Conservation (phyloP, 192 early-diverging fungal species). For the Entophlyctis luteolus region DNA sequence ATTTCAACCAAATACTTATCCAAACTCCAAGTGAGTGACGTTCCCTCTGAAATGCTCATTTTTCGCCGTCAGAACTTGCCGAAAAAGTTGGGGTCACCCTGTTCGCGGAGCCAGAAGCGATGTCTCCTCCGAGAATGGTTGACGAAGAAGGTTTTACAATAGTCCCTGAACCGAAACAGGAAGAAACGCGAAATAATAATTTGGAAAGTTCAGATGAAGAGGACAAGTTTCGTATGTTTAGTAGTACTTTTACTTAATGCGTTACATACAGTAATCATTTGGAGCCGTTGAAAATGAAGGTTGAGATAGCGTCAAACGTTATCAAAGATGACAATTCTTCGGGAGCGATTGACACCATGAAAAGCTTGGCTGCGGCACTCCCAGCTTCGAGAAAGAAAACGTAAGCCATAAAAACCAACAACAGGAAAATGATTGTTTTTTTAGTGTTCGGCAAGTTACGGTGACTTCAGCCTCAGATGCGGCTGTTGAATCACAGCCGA, state of each 20-base stretch:
- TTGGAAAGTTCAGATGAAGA: conserved; percentile 17
- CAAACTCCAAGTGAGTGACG: too few relatives aligned
- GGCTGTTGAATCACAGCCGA: too few relatives aligned
- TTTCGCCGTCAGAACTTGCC: too few relatives aligned
- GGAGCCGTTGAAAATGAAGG: conserved; percentile 25
- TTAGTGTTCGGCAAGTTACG: too few relatives aligned
- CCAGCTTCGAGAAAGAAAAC: conserved; percentile 16
- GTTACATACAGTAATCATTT: too few relatives aligned
- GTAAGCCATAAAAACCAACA: not conserved
- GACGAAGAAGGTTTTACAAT: conserved; percentile 43
- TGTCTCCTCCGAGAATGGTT: conserved; percentile 10
- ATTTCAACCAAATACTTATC: conserved; percentile 18
- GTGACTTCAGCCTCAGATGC: too few relatives aligned
- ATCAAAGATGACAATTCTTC: conserved; percentile 32
- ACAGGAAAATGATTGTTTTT: too few relatives aligned
- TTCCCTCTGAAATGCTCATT: too few relatives aligned
- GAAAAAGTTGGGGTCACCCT: too few relatives aligned
- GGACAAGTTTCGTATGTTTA: not conserved
- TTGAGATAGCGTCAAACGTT: conserved; percentile 30
- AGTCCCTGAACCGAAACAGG: not conserved
- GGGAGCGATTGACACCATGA: conserved; percentile 19
- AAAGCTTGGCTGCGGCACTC: conserved; percentile 23
- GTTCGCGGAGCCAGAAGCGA: too few relatives aligned
- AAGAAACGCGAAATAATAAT: conserved; percentile 18
- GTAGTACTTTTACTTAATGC: too few relatives aligned